These are phyloP conservation scores for Rhodofomes roseus DNA, from an alignment of 1,284 basidiomycete species.

Conservation along the genomic window DNA sequence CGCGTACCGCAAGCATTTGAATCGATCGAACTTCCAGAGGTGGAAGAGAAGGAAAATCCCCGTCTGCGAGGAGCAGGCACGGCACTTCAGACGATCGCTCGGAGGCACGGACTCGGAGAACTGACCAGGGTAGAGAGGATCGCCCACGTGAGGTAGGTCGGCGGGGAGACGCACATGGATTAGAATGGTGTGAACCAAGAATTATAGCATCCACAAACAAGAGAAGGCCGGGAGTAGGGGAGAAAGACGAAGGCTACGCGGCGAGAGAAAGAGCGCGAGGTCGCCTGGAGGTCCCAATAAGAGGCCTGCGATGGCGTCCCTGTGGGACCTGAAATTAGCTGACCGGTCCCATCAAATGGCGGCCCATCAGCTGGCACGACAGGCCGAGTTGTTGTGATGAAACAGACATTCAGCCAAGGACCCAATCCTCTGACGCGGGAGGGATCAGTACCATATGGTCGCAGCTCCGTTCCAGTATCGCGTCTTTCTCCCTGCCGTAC, in stretches of 20 bases:
- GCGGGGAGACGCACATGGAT: conserved; percentile 5
- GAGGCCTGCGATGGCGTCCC: background rate
- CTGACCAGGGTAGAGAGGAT: conserved; percentile 48
- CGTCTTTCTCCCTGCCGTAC: background rate
- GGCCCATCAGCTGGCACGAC: background rate
- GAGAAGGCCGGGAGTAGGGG: background rate
- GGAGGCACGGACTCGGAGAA: conserved; percentile 3
- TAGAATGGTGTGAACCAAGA: background rate
- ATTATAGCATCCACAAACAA: conserved; percentile 2
- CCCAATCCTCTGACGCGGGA: background rate
- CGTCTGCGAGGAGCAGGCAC: conserved; percentile 37
- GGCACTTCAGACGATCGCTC: background rate
- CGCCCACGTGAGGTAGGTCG: conserved; percentile 40
- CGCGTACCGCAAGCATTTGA: conserved; percentile 63
- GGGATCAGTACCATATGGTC: background rate
- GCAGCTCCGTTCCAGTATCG: background rate
- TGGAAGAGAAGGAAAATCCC: conserved; percentile 63
- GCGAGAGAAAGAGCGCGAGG: conserved; percentile 1
- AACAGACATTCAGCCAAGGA: background rate
- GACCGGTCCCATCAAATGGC: background rate
- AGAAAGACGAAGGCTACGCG: background rate
- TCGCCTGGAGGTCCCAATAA: background rate
- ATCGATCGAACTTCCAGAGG: conserved; percentile 74
- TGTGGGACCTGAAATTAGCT: background rate
- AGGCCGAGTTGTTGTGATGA: background rate